Evolutionary conservation across 176 grass and related monocot genomes (phyloP), one percentile per base, ranked within the genome.

Genomic region (Oryza coarctata): DNA sequence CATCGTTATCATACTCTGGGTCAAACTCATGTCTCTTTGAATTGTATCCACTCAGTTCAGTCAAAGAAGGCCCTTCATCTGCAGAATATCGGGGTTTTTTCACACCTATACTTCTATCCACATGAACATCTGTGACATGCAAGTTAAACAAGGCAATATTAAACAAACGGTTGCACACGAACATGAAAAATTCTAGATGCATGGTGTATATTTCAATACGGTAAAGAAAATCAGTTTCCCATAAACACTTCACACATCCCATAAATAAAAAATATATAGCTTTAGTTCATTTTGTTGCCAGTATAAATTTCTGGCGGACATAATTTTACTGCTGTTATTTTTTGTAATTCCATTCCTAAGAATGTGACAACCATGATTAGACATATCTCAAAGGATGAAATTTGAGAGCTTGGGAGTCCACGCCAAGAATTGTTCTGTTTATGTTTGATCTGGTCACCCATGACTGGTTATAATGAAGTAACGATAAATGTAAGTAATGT

Each of bases 1-100:
- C 96, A 82, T 99, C 91, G 60, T 99, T 95, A 70, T 99, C 96
- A 81, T 99, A 99, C 80, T 99, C 96, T 8, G 96, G 96, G 71
- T 99, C 96, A 93, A 99, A 99, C 68, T 99, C 96, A 17, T 93
- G 87, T 49, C 96, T 91, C 83, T 99, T 99, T 40, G 91, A 39
- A 86, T 99, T 99, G 73, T 91, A 99, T 55, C 93, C 93, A 84
- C 96, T 99, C 47, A 94, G 68, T 73, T 95, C 96, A 81, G 91
- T 93, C 73, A 99, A 85, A 14, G 96, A 93, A 79, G 96, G 93
- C 15, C 93, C 96, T 84, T 95, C 93, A 29, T 95, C 93, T 68
- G 88, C 87, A 70, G 96, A 95, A 91, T 88, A 91, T 79, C 92
- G 93, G 30, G 96, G 96, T 63, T 99, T 99, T 87, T 99, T 99